A percentile compares a stretch with the other conserved stretches of the same genome.
Conservation (phyloP, 352 stramenopile species). For the Achlya hypogyna region DNA sequence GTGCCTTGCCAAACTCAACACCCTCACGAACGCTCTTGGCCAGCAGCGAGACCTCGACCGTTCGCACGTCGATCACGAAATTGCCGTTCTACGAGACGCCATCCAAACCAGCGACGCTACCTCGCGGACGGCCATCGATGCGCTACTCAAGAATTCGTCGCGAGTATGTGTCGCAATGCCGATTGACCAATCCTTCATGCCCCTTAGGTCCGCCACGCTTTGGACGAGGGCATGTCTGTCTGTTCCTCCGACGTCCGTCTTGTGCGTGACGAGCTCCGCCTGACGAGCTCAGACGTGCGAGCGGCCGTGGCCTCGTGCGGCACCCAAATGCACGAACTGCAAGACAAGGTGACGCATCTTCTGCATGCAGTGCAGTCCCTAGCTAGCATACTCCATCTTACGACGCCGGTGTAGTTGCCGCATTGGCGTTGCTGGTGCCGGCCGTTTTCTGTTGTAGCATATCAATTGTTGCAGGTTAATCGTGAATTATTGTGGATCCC, state of each 20-base stretch:
- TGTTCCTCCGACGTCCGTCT: not conserved
- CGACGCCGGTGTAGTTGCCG: not conserved
- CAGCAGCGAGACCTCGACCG: not conserved
- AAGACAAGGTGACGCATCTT: not conserved
- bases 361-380: slow-evolving; percentile 8
- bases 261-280: not conserved
- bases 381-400: slow-evolving; percentile 5
- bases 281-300: not conserved
- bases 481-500: too few relatives aligned
- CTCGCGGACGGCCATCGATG: not conserved
- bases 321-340: not conserved
- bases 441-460: not conserved
- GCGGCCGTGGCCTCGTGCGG: not conserved
- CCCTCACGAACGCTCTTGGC: not conserved
- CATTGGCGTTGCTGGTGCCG: not conserved
- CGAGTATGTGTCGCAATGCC: not conserved
- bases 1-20: slow-evolving; percentile 1
- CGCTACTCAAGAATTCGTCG: not conserved
- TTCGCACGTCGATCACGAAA: not conserved
- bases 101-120: not conserved
- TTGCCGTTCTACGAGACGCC: not conserved
- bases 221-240: slow-evolving; percentile 3
- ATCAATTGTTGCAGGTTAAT: not conserved
- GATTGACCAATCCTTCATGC: not conserved
- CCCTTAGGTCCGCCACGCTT: not conserved